Evolutionary conservation across 371 early-diverging fungal species (phyloP).

Genomic region (Mucor mucedo): DNA sequence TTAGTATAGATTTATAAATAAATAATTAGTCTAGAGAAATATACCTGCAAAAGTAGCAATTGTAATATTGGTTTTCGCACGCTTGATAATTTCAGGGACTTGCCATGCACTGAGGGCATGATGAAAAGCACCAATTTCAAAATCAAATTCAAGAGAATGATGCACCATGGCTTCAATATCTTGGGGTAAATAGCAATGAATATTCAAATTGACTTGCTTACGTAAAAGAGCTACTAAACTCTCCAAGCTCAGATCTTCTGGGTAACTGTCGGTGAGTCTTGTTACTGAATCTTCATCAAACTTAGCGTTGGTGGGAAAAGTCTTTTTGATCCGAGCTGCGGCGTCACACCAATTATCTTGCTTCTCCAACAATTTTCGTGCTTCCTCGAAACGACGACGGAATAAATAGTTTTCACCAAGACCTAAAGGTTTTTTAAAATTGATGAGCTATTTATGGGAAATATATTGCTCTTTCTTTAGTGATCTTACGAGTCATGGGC

Average conservation of each 20-base stretch:
- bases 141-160: constrained; percentile 64
- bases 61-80: constrained; percentile 66
- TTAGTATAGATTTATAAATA: background rate
- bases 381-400: constrained; percentile 68
- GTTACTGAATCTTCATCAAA: constrained; percentile 26
- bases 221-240: constrained; percentile 61
- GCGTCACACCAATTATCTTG: constrained; percentile 87
- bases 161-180: constrained; percentile 68
- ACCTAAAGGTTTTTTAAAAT: constrained; percentile 40
- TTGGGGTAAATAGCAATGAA: constrained; percentile 62
- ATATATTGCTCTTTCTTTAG: background rate
- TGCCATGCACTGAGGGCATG: constrained; percentile 73
- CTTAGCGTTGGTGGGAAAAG: constrained; percentile 18
- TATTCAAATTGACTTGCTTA: constrained; percentile 60
- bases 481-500: constrained; percentile 49
- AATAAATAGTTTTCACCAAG: constrained; percentile 77
- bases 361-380: constrained; percentile 50
- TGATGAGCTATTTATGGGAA: background rate
- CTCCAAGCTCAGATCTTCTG: constrained; percentile 55
- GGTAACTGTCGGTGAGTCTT: constrained; percentile 51
- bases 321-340: constrained; percentile 44
- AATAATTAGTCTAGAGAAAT: constrained; percentile 9
- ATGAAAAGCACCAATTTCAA: constrained; percentile 70
- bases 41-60: constrained; percentile 76
- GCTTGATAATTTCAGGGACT: constrained; percentile 57